Evolutionary conservation across 768 basidiomycete genomes (phyloP), one percentile per base, ranked within the genome.

Genomic region (Tricholoma sp.): DNA sequence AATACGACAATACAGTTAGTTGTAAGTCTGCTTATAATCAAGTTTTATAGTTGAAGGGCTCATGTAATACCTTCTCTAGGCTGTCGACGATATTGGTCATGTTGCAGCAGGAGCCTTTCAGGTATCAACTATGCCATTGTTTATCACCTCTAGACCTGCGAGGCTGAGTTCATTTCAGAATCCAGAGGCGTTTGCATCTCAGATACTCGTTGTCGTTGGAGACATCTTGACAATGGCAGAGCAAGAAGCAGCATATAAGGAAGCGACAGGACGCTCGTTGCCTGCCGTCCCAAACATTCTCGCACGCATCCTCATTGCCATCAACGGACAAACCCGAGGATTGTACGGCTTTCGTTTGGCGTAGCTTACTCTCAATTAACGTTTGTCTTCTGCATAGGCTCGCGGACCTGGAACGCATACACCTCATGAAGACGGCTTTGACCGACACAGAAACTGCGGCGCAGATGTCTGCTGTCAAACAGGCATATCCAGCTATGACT

Each of bases 81-180:
- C 68, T 22, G 67, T 58, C 18, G 71, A 72, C 19, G 73, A 72
- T 55, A 73, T 71, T 56, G 73, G 74, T 5, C 61, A 60, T 18
- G 70, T 76, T 35, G 73, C 69, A 16, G 67, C 68, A 11, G 69
- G 61, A 0, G 65, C 74, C 1, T 74, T 74, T 57, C 57, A 61
- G 60, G 73, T 73, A 11, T 35, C 10, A 35, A 35, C 14, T 35
- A 35, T 3, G n/a, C n/a, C n/a, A n/a, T n/a, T n/a, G n/a, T n/a
- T n/a, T n/a, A n/a, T n/a, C n/a, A n/a, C n/a, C n/a, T n/a, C 10
- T 4, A 7, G 16, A 21, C 19, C 18, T 19, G 8, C 5, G 14
- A 18, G 9, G 39, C 18, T 54, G 24, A 41, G 39, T 19, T 10
- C 19, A 11, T 29, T 10, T 27, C 57, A 74, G 73, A 57, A 65